phyloP scores from a whole-genome alignment of 2,329 filamentous ascomycete genomes.

The Venturia asperata region DNA sequence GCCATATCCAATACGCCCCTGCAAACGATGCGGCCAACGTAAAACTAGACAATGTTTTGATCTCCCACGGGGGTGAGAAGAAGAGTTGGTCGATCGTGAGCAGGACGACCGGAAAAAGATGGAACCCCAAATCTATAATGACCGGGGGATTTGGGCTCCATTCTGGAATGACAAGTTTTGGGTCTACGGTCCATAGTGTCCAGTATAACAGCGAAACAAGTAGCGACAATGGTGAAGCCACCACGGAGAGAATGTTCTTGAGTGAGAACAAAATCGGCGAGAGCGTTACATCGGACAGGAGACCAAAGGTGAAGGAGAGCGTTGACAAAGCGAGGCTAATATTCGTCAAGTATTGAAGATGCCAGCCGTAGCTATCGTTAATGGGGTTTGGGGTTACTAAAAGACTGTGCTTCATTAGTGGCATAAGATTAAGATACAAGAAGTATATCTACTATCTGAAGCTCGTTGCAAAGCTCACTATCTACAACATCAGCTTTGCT shows the following conservation, averaged over 20 bases:
- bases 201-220: constrained; percentile 68
- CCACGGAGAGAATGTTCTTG: constrained; percentile 62
- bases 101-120: constrained; percentile 58
- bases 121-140: constrained; percentile 56
- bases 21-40: constrained; percentile 52
- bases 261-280: constrained; percentile 52
- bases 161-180: constrained; percentile 48
- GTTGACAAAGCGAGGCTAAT: constrained; percentile 58
- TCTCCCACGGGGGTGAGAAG: constrained; percentile 65
- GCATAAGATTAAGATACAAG: constrained; percentile 39
- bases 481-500: neutral
- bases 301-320: constrained; percentile 53
- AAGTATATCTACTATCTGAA: constrained; percentile 34
- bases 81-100: constrained; percentile 59
- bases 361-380: constrained; percentile 57
- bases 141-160: constrained; percentile 37
- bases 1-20: constrained; percentile 68
- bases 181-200: constrained; percentile 51
- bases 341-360: constrained; percentile 68
- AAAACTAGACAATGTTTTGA: constrained; percentile 53
- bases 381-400: constrained; percentile 31
- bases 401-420: constrained; percentile 23
- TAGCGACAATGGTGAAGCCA: constrained; percentile 62
- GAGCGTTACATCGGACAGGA: constrained; percentile 58
- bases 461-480: constrained; percentile 18